Conservation (phyloP, 225 moss, liverwort and hornwort species). For the Neckera pumila region DNA sequence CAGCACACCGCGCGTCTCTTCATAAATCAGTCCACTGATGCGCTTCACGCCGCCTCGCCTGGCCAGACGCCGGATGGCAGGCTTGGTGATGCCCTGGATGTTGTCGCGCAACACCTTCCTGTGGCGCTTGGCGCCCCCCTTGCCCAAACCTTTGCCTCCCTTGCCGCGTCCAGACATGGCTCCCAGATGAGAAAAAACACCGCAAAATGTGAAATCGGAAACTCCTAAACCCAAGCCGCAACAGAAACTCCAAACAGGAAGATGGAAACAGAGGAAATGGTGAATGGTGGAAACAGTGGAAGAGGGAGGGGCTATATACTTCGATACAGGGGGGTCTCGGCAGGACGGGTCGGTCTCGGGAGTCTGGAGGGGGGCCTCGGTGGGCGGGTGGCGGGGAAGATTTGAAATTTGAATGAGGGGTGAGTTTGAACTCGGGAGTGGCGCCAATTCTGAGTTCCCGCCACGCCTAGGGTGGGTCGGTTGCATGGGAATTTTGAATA, state of each 20-base stretch:
- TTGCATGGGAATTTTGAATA: neutral
- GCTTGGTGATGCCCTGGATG: constrained; percentile 10
- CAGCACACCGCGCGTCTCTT: constrained; percentile 12
- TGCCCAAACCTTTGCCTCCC: constrained; percentile 13
- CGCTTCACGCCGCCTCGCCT: neutral
- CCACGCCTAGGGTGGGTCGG: neutral
- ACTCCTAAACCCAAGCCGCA: too few relatives aligned
- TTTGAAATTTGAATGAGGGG: neutral
- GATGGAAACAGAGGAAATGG: fast-evolving
- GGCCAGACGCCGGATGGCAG: neutral
- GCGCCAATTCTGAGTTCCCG: neutral
- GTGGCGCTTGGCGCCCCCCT: neutral
- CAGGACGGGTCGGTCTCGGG: neutral
- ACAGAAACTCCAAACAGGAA: too few relatives aligned
- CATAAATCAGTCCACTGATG: neutral
- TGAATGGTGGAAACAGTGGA: fast-evolving
- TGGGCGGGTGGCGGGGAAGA: neutral
- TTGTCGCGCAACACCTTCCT: neutral
- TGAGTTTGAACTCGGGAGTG: neutral
- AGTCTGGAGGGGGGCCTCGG: neutral
- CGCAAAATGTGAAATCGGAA: too few relatives aligned
- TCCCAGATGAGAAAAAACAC: too few relatives aligned
- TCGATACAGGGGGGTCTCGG: neutral
- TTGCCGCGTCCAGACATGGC: constrained; percentile 5
- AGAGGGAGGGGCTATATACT: neutral